Evolutionary conservation across 306 rosid species (phyloP), one percentile per base, ranked within the genome.

Genomic region (Pyrus bretschneideri): DNA sequence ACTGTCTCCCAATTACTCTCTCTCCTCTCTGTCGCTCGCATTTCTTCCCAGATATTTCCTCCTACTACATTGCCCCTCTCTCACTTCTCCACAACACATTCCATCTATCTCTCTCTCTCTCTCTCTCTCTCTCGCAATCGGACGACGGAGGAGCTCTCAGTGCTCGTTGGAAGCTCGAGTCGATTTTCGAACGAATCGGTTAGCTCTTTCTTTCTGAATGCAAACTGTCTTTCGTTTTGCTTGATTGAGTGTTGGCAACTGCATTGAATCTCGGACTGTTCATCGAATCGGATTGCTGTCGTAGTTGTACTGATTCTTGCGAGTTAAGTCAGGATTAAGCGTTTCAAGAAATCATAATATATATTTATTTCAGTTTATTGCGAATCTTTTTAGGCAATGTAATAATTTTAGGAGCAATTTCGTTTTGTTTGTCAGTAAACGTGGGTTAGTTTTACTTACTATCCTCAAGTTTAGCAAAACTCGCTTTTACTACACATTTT

Each of bases 1-100:
- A 73, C 64, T 77, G 74, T 77, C 80, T 44, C 45, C 80, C 71
- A 71, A 61, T 59, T 63, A 75, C 51, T 38, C 71, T 70, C 77
- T 63, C 74, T 42, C 81, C 78, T 27, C 54, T 52, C 29, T 62
- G 35, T 42, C 49, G 33, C 55, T 15, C 27, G 18, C 38, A 19
- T 67, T 69, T 57, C 19, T 68, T 30, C 79, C 66, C 51, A 75
- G 55, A 63, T 60, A 80, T 58, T 57, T 9, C 70, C 49, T 14
- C 17, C 30, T 5, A 10, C 64, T 23, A 12, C 30, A 52, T 60
- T 40, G 75, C 62, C 29, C 62, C 29, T 13, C 75, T 8, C 63
- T 58, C 65, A 29, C 60, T 61, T 21, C 27, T 23, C 51, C 21
- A 44, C 40, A 44, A 19, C 46, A 11, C 7, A 33, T 17, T 54